Percentiles rank a stretch among this genome's conserved stretches.
Evolutionary conservation across 1,139 yeast genomes (phyloP).

Genomic region (Zygoascus meyerae): DNA sequence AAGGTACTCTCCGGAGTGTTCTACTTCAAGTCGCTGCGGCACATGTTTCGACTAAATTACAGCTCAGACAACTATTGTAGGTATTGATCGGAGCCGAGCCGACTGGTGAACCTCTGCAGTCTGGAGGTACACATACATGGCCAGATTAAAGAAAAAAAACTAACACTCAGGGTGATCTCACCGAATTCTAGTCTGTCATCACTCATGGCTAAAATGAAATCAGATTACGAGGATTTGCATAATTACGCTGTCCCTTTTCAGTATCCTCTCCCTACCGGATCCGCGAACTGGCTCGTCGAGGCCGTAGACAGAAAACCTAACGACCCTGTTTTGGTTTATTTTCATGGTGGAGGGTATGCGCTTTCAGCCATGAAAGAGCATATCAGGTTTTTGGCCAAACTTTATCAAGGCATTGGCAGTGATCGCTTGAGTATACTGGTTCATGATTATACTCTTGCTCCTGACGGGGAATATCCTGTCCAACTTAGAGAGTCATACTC

Average conservation of each 20-base stretch:
- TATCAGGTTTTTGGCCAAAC: conserved; percentile 18
- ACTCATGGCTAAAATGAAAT: not conserved
- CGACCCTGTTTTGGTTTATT: conserved; percentile 27
- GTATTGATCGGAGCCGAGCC: not conserved
- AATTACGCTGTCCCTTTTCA: not conserved
- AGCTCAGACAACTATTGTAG: conserved; percentile 6
- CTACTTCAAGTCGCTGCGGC: conserved; percentile 5
- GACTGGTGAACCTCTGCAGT: too few relatives aligned
- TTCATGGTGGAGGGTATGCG: conserved; percentile 43
- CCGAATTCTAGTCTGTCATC: not conserved
- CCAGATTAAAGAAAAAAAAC: too few relatives aligned
- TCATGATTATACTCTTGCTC: conserved; percentile 39
- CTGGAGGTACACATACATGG: not conserved
- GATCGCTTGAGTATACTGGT: conserved; percentile 30
- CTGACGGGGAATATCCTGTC: conserved; percentile 35
- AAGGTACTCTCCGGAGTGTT: conserved; percentile 5
- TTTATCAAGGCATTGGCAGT: conserved; percentile 37
- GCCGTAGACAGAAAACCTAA: conserved; percentile 19
- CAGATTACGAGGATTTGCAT: not conserved
- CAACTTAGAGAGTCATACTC: conserved; percentile 37
- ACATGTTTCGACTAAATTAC: conserved; percentile 1
- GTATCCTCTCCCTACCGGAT: not conserved
- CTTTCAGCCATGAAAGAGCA: conserved; percentile 7
- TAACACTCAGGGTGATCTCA: not conserved
- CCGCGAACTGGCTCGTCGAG: conserved; percentile 24